These are phyloP conservation scores for Chrysanthemum makinoi DNA, from an alignment of 129 eudicot genomes.

Conservation along the genomic window DNA sequence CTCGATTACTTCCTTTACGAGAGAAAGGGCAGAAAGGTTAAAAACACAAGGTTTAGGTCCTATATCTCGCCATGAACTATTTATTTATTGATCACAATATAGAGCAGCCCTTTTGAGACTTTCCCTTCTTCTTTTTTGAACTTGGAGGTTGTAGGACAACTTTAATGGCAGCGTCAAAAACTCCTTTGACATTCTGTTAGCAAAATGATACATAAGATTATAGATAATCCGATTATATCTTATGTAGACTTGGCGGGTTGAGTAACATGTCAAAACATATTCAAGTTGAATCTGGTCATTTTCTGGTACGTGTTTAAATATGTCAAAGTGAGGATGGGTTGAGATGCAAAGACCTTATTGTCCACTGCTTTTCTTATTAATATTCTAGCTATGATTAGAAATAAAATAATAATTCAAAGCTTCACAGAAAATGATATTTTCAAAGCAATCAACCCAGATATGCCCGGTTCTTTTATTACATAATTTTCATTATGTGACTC, in stretches of 20 bases:
- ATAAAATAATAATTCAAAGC: no score
- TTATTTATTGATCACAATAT: slow-evolving; percentile 39
- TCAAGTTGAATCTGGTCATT: not conserved
- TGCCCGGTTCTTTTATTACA: no score
- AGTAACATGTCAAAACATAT: not conserved
- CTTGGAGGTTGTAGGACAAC: slow-evolving; percentile 55
- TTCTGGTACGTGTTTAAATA: not conserved
- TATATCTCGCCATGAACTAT: slow-evolving; percentile 3
- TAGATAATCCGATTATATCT: not conserved
- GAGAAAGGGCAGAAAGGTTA: slow-evolving; percentile 30
- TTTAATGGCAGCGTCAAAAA: slow-evolving; percentile 55
- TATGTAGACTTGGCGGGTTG: no score
- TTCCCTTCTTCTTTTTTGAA: slow-evolving; percentile 52
- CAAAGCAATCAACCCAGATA: no score
- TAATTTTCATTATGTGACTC: not conserved
- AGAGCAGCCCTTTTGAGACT: slow-evolving; percentile 54
- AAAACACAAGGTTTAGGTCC: slow-evolving; percentile 22
- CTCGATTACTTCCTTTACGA: slow-evolving; percentile 19
- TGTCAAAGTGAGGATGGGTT: no score
- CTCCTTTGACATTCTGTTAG: slow-evolving; percentile 48
- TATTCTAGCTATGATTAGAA: no score
- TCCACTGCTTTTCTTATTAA: no score
- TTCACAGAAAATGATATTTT: no score
- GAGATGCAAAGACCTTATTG: no score
- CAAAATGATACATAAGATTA: slow-evolving; percentile 5